phyloP scores from a whole-genome alignment of 148 eudicot genomes.

The Tetragonia tetragonoides region DNA sequence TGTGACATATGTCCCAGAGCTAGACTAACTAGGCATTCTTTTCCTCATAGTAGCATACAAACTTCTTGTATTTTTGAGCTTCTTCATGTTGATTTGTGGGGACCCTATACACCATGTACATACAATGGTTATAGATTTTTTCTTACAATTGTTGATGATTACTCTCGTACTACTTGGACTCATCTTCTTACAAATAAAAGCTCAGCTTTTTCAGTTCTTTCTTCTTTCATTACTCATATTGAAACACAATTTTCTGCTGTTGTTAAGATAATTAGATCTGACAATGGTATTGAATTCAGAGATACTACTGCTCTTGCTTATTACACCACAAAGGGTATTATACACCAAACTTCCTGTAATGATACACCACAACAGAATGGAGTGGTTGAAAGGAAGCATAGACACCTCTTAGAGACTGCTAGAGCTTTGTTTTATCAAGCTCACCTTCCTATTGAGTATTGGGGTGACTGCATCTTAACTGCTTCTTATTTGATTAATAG shows the following conservation, averaged over 20 bases:
- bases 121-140: slow-evolving; percentile 3
- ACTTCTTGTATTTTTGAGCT: not conserved
- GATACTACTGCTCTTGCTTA: not conserved
- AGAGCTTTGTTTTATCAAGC: no score
- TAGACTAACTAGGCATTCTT: not conserved
- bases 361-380: no score
- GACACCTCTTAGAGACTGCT: no score
- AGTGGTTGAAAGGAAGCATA: no score
- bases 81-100: slow-evolving; percentile 16
- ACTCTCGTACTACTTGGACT: slow-evolving; percentile 9
- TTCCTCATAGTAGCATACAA: not conserved
- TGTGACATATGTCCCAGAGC: not conserved
- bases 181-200: slow-evolving; percentile 9
- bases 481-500: not conserved
- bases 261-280: slow-evolving; percentile 16
- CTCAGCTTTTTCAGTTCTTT: not conserved
- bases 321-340: not conserved
- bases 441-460: no score
- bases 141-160: slow-evolving; percentile 20
- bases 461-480: not conserved
- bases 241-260: not conserved
- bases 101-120: not conserved
- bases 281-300: slow-evolving; percentile 15
- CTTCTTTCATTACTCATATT: not conserved
- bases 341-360: not conserved